phyloP scores from a whole-genome alignment of 2,329 filamentous ascomycete species.

The Colletotrichum echinochloae region DNA sequence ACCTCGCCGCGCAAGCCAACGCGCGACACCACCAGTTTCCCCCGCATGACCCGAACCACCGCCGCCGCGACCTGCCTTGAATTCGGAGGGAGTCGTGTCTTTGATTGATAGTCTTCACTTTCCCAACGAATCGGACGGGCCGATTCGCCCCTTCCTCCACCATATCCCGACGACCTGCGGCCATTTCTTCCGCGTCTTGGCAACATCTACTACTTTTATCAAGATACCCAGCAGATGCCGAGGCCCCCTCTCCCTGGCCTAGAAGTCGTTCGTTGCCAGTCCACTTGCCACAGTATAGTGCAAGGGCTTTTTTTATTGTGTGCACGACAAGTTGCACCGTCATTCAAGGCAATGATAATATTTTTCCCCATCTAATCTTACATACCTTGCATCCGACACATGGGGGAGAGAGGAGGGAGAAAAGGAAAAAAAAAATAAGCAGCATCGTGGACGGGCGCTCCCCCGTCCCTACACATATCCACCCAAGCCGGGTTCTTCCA shows the following conservation, averaged over 20 bases:
- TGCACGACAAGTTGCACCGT: constrained; percentile 28
- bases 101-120: not conserved
- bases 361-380: constrained; percentile 41
- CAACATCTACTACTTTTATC: constrained; percentile 39
- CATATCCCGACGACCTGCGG: constrained; percentile 19
- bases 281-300: constrained; percentile 7
- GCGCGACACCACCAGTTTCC: constrained; percentile 54
- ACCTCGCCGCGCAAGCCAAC: constrained; percentile 60
- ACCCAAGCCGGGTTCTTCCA: constrained; percentile 8
- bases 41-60: constrained; percentile 59
- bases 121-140: not conserved
- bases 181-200: constrained; percentile 29
- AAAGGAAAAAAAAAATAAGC: constrained; percentile 2
- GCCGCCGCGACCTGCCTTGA: constrained; percentile 53
- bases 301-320: constrained; percentile 7
- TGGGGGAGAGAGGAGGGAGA: constrained; percentile 12
- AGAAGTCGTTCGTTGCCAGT: constrained; percentile 32
- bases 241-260: constrained; percentile 13
- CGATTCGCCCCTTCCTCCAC: not conserved
- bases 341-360: constrained; percentile 39
- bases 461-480: constrained; percentile 21
- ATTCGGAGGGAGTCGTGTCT: constrained; percentile 20
- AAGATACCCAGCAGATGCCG: constrained; percentile 40
- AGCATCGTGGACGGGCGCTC: constrained; percentile 38
- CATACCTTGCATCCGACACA: constrained; percentile 35